A percentile compares a stretch with the other conserved stretches of the same genome.
phyloP scores from a whole-genome alignment of 1,284 basidiomycete species.

The Malassezia brasiliensis region DNA sequence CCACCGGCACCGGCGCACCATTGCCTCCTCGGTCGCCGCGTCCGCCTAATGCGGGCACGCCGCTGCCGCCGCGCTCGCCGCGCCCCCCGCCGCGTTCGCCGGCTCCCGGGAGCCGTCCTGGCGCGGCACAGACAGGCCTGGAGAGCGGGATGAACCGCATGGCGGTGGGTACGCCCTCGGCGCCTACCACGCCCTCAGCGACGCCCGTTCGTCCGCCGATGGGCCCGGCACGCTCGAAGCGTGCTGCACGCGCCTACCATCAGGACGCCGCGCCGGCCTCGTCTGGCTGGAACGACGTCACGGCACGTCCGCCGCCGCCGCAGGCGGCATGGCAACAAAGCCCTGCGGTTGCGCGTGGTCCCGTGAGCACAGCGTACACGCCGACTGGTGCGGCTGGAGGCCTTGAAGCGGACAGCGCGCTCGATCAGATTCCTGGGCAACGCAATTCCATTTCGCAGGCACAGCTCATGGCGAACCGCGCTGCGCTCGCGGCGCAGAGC shows the following conservation, averaged over 20 bases:
- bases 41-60: neutral
- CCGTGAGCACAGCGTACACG: neutral
- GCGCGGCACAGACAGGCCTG: neutral
- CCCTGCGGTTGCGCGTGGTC: slow-evolving; percentile 19
- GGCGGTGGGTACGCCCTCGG: neutral
- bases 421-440: slow-evolving; percentile 45
- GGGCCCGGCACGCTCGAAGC: slow-evolving; percentile 36
- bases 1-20: neutral
- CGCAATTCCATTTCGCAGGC: slow-evolving; percentile 35
- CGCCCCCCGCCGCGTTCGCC: slow-evolving; percentile 11
- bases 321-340: slow-evolving; percentile 41
- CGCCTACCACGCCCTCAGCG: neutral
- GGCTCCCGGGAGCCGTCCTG: neutral
- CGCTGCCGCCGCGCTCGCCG: neutral
- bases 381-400: neutral
- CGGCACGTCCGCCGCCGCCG: slow-evolving; percentile 28
- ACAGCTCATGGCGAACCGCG: slow-evolving; percentile 39
- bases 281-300: slow-evolving; percentile 37
- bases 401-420: slow-evolving; percentile 24
- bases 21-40: neutral
- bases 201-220: slow-evolving; percentile 6
- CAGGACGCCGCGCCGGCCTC: slow-evolving; percentile 28
- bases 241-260: slow-evolving; percentile 47
- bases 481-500: slow-evolving; percentile 20
- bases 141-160: slow-evolving; percentile 1